phyloP scores from a whole-genome alignment of 83 land plant species.

The Thuja plicata region DNA sequence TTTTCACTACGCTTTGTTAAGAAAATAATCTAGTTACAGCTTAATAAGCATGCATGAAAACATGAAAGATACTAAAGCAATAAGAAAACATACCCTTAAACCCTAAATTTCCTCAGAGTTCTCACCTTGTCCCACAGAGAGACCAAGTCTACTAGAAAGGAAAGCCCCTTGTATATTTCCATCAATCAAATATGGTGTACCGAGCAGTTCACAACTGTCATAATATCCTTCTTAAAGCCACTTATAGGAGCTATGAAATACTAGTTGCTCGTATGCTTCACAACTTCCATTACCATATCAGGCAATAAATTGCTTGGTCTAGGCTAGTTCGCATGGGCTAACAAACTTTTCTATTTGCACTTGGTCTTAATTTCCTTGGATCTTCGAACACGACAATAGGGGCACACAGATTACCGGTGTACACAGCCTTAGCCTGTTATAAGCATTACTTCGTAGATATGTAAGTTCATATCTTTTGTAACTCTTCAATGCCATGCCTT shows the following conservation, averaged over 20 bases:
- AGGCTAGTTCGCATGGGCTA: not conserved
- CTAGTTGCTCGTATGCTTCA: not conserved
- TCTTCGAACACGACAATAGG: not conserved
- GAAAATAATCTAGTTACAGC: not conserved
- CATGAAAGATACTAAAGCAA: not conserved
- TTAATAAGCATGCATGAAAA: not conserved
- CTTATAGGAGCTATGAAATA: not conserved
- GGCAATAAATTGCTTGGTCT: not conserved
- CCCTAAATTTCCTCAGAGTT: not conserved
- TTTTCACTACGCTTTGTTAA: not conserved
- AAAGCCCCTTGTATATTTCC: not conserved
- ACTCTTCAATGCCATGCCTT: not conserved
- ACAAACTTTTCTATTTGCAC: not conserved
- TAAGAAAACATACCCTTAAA: not conserved
- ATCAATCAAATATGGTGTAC: not conserved
- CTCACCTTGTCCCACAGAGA: not conserved
- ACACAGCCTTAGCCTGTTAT: not conserved
- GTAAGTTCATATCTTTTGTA: not conserved
- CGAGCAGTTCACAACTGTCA: not conserved
- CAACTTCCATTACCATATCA: not conserved
- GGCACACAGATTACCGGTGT: not conserved
- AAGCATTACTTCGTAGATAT: not conserved
- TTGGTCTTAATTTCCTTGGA: not conserved
- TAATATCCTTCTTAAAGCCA: not conserved
- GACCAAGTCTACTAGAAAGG: not conserved